Base-by-base conservation (phyloP, 176 grass and related monocot genomes). In the Lolium perenne region DNA sequence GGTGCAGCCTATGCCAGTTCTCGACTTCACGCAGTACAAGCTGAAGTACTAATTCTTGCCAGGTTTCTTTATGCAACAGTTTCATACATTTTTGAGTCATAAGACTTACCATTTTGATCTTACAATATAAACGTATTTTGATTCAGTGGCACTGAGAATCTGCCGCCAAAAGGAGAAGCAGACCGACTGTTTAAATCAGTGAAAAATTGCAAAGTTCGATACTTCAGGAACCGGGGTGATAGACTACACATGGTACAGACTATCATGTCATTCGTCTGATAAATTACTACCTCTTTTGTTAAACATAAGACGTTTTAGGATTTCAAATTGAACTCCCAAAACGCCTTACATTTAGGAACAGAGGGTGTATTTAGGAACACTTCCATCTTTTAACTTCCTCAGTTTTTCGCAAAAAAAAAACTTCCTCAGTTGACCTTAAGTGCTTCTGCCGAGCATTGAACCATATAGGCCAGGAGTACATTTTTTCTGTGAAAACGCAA, bases 1-100 rank as follows among this genome's bases (percentile, higher is more conserved):
- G 93, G 84, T 69, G 85, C 85, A 59, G 83, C 83, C 87, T 90
- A 92, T 73, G 77, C 90, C n/a, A 95, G 88, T 67, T 95, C 93
- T 47, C 80, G 68, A 20, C 85, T 95, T 62, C 47, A 90, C 69
- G 90, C 88, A 7, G 68, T 95, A 75, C 58, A 88, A 68, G 87
- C 88, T 88, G 88, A 91, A 88, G 90, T 95, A 51, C 84, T 95
- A 53, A 23, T 95, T 46, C 90, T 95, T 78, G 82, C 84, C 74
- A 95, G 93, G 93, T 95, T 80, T 38, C 7, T 85, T 65, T 13
- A 35, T 10, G 14, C 35, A 62, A 56, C 72, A 55, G 14, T n/a
- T 51, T 78, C 16, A 56, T 69, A 66, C 18, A 47, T 71, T 59
- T 89, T 49, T 63, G 25, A 50, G 11, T 20, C 14, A 35, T 32